Evolutionary conservation across 139 green algal genomes (phyloP).

Genomic region (Yamagishiella unicocca): DNA sequence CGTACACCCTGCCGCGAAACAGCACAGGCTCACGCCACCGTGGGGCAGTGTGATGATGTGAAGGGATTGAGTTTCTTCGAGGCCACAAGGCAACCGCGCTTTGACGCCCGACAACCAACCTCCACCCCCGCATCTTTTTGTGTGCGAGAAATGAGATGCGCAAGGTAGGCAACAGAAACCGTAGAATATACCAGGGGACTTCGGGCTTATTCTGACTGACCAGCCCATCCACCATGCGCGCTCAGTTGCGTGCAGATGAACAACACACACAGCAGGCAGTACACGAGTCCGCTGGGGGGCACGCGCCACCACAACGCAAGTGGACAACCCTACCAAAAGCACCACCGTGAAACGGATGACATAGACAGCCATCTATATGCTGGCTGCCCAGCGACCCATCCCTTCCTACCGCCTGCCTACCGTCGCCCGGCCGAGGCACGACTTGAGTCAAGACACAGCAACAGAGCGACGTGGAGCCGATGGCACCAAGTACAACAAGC

Average conservation of each 20-base stretch:
- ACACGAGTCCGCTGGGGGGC: background rate
- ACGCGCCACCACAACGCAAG: background rate
- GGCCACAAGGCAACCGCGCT: background rate
- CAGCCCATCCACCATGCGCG: background rate
- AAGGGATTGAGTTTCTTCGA: constrained; percentile 20
- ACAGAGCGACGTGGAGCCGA: background rate
- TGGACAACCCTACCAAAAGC: background rate
- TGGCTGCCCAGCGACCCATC: background rate
- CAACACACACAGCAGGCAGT: background rate
- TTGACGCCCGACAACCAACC: background rate
- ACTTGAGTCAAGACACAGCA: background rate
- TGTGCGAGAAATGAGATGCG: constrained; percentile 2
- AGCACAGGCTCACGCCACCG: background rate
- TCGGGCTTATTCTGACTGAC: constrained; percentile 9
- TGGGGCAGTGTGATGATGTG: background rate
- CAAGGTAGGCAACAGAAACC: background rate
- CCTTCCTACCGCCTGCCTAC: background rate
- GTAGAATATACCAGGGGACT: background rate
- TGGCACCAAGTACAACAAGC: background rate
- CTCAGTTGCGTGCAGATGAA: background rate
- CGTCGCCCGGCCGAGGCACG: background rate
- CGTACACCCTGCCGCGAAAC: constrained; percentile 16
- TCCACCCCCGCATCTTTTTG: constrained; percentile 16
- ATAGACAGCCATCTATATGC: background rate
- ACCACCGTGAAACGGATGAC: background rate